A percentile compares a stretch with the other conserved stretches of the same genome.
Conservation (phyloP, 2,329 filamentous ascomycete genomes). For the Gnomoniopsis sp. region DNA sequence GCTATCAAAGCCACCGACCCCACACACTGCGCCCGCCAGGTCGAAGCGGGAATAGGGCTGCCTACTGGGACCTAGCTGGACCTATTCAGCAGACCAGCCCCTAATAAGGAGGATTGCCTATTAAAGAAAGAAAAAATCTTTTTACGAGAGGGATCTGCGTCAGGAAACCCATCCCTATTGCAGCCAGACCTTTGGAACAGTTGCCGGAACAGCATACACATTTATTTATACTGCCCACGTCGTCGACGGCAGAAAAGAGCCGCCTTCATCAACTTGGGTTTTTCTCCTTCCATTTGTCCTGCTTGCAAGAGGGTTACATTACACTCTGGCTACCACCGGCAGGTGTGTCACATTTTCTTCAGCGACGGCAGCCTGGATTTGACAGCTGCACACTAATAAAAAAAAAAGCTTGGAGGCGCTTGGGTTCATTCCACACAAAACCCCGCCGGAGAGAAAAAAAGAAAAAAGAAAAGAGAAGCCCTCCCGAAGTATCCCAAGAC, state of each 20-base stretch:
- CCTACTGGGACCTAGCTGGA: too few species aligned
- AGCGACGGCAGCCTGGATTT: too few species aligned
- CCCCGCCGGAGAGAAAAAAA: neutral
- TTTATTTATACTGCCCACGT: neutral
- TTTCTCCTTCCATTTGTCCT: neutral
- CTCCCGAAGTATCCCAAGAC: too few species aligned
- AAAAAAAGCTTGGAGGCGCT: neutral
- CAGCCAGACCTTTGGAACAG: neutral
- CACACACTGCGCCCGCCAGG: too few species aligned
- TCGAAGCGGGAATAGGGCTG: neutral
- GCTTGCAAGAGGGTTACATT: slow-evolving; percentile 10
- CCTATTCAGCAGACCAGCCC: neutral
- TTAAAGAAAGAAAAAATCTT: neutral
- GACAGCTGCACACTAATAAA: neutral
- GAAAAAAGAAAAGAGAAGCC: neutral
- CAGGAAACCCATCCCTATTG: neutral
- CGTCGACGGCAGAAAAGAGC: neutral
- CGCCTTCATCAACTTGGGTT: neutral
- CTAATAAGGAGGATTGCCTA: neutral
- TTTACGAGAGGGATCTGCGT: neutral
- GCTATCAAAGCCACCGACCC: neutral
- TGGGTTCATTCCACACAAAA: neutral
- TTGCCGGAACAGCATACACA: neutral
- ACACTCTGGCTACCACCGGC: slow-evolving; percentile 8
- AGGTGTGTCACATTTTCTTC: neutral